A percentile compares a stretch with the other conserved stretches of the same genome.
Conservation (phyloP, 768 basidiomycete species). For the Mycena filopes region DNA sequence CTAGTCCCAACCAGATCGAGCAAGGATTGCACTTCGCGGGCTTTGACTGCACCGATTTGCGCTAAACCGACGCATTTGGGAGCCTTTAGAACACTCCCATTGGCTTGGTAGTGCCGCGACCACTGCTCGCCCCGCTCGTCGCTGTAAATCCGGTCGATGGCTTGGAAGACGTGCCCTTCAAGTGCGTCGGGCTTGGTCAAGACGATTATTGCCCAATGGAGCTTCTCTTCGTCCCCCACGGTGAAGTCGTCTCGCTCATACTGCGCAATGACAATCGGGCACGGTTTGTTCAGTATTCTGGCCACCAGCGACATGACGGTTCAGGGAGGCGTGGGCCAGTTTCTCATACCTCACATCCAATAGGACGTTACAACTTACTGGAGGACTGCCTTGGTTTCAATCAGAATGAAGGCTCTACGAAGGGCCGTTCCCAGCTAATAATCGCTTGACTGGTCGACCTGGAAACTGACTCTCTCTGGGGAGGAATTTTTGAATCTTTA, state of each 20-base stretch:
- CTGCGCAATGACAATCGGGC: not conserved
- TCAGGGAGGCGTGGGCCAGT: too few relatives aligned
- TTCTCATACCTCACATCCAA: too few relatives aligned
- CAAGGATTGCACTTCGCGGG: not conserved
- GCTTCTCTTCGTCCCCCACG: not conserved
- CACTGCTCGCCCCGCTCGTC: not conserved
- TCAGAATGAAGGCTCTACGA: too few relatives aligned
- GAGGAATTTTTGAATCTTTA: too few relatives aligned
- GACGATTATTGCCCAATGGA: not conserved
- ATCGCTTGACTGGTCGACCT: too few relatives aligned
- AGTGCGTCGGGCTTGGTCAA: not conserved
- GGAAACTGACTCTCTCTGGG: too few relatives aligned
- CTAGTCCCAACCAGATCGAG: not conserved
- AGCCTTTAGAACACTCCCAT: not conserved
- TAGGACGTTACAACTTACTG: too few relatives aligned
- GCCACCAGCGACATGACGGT: not conserved
- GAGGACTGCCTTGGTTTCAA: too few relatives aligned
- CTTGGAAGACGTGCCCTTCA: too few relatives aligned
- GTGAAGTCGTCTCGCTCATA: not conserved
- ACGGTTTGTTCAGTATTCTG: not conserved
- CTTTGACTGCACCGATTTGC: not conserved
- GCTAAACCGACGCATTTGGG: not conserved
- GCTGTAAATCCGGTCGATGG: not conserved
- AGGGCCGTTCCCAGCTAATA: too few relatives aligned
- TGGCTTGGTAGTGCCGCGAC: not conserved